Evolutionary conservation across 306 rosid genomes (phyloP), one percentile per base, ranked within the genome.

Genomic region (Quercus parvula): DNA sequence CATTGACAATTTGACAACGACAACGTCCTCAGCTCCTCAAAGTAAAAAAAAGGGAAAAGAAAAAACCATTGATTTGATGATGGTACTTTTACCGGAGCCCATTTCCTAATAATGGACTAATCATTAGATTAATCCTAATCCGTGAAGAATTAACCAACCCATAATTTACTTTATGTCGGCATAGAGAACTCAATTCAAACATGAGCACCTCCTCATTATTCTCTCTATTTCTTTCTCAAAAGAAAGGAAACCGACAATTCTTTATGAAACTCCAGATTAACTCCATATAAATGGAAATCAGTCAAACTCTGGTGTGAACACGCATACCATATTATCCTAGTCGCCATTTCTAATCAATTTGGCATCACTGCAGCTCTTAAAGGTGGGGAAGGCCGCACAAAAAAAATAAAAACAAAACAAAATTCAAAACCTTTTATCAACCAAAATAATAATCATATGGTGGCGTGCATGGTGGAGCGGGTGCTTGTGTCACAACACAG

Each of bases 171-270:
- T 62, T 19, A 1, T 46, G 85, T 85, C 81, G 81, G 81, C 71
- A n/a, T 24, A 31, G 77, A 31, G 79, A 82, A 70, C 55, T 67
- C 79, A 83, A 86, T 77, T 86, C 87, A 49, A 80, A 83, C 62
- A 83, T 83, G 87, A 83, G 5, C 70, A 44, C 76, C 73, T 56
- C 15, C 5, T 68, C 6, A 33, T 27, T 27, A 33, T 41, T 41
- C 46, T 41, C 46, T 41, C 46, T 41, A 41, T 0, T 1, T 49
- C 66, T 19, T 5, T n/a, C 7, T 9, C 2, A 12, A 14, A 74
- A 73, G 33, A 59, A 73, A 25, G 31, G 51, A 54, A 13, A 73
- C 77, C 77, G 77, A 73, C 77, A 18, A 18, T 1, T 52, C 18
- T 73, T 25, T 19, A 15, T 10, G 14, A 18, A 4, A 3, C 61